Conservation (phyloP, 371 early-diverging fungal genomes). For the Mortierella sp. region DNA sequence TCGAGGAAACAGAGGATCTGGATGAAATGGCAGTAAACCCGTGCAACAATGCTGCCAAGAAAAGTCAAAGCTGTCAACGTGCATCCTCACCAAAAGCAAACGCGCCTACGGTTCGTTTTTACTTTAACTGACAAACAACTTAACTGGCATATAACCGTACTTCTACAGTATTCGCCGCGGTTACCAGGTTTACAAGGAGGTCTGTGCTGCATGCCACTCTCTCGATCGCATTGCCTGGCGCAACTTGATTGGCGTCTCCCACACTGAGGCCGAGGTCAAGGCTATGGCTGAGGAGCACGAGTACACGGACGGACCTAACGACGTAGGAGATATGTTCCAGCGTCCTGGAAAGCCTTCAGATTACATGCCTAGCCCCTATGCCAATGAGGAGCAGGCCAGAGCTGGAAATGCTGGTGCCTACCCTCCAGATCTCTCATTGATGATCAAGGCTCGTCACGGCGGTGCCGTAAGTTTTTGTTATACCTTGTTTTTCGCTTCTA, state of each 20-base stretch:
- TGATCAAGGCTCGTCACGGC: constrained; percentile 96
- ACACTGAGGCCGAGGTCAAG: constrained; percentile 94
- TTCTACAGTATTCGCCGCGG: constrained; percentile 91
- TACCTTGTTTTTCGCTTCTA: background rate
- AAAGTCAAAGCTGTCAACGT: too few relatives aligned
- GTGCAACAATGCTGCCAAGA: too few relatives aligned
- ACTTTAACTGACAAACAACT: too few relatives aligned
- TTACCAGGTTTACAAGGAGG: constrained; percentile 98
- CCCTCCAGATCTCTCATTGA: constrained; percentile 97
- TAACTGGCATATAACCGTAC: background rate
- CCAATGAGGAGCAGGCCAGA: constrained; percentile 97
- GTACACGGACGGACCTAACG: constrained; percentile 95
- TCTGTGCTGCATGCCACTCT: constrained; percentile 98
- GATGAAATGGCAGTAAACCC: too few relatives aligned
- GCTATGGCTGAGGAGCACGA: constrained; percentile 94
- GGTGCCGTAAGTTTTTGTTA: constrained; percentile 73
- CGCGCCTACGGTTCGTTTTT: too few relatives aligned
- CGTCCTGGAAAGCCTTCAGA: constrained; percentile 98
- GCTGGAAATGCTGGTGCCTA: constrained; percentile 96
- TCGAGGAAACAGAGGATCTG: too few relatives aligned
- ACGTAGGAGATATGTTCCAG: constrained; percentile 92
- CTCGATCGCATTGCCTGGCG: constrained; percentile 94
- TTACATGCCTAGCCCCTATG: constrained; percentile 92
- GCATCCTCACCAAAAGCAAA: too few relatives aligned
- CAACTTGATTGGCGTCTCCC: constrained; percentile 88